Percentiles rank a stretch among this genome's conserved stretches.
Evolutionary conservation across 768 basidiomycete species (phyloP).

Genomic region (Psilocybe sp.): DNA sequence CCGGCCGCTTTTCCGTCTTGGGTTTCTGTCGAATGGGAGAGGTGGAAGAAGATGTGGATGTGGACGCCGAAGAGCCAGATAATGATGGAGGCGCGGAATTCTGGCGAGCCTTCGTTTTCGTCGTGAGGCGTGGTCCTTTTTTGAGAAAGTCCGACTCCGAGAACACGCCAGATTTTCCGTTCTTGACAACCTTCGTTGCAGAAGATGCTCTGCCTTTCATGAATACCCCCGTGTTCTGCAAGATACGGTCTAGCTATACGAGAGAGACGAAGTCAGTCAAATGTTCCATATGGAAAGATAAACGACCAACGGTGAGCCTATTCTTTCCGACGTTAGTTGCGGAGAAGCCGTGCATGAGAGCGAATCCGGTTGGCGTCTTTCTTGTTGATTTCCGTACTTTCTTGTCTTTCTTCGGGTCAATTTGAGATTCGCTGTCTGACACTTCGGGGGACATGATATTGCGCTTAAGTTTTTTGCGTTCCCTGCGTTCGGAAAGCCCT

Average conservation of each 20-base stretch:
- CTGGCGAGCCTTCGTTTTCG: background rate
- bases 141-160: constrained; percentile 48
- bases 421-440: constrained; percentile 3
- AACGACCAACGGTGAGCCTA: constrained; percentile 53
- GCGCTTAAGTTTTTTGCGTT: constrained; percentile 58
- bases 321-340: constrained; percentile 61
- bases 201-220: constrained; percentile 62
- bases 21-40: background rate
- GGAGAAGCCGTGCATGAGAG: constrained; percentile 66
- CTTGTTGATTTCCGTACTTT: constrained; percentile 22
- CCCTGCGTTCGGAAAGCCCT: constrained; percentile 68
- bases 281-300: background rate
- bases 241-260: constrained; percentile 39
- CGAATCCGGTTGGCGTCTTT: constrained; percentile 44
- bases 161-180: constrained; percentile 26
- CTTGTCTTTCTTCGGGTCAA: constrained; percentile 17
- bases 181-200: constrained; percentile 26
- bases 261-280: background rate
- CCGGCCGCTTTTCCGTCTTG: background rate
- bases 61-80: constrained; percentile 5
- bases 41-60: background rate
- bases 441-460: constrained; percentile 42
- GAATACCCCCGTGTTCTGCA: constrained; percentile 52
- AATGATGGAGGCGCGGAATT: background rate
- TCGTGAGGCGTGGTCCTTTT: constrained; percentile 21